These are phyloP conservation scores for Clathrus columnatus DNA, from an alignment of 768 basidiomycete genomes.

Conservation along the genomic window DNA sequence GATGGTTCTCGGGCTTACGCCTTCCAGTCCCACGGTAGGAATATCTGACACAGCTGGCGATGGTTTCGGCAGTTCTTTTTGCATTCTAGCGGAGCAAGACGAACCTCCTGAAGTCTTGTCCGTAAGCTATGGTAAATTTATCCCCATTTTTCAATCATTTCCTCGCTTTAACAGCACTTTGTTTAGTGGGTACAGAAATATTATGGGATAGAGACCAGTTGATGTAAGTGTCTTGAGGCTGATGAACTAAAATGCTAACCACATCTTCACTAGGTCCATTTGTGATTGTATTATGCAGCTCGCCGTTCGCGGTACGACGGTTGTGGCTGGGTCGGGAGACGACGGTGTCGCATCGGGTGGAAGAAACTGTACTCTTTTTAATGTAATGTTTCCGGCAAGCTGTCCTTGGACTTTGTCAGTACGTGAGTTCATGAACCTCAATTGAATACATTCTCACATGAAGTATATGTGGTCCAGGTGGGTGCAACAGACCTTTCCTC, in stretches of 20 bases:
- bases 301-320: constrained; percentile 17
- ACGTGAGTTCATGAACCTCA: not conserved
- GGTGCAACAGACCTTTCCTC: constrained; percentile 9
- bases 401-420: constrained; percentile 12
- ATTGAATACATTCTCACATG: too few relatives aligned
- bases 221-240: too few relatives aligned
- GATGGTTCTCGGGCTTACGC: too few relatives aligned
- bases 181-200: constrained; percentile 15
- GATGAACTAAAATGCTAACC: too few relatives aligned
- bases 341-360: constrained; percentile 15
- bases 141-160: not conserved
- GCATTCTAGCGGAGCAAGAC: too few relatives aligned
- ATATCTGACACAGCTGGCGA: too few relatives aligned
- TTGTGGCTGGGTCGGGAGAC: too few relatives aligned
- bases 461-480: constrained; percentile 1
- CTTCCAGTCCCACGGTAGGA: too few relatives aligned
- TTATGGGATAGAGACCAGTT: too few relatives aligned
- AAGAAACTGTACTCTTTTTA: constrained; percentile 9
- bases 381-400: constrained; percentile 13
- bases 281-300: constrained; percentile 22
- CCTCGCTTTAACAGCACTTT: constrained; percentile 4
- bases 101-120: constrained; percentile 21
- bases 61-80: too few relatives aligned
- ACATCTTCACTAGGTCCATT: too few relatives aligned
- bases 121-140: constrained; percentile 17